These are phyloP conservation scores for Diaporthe vexans DNA, from an alignment of 2,329 filamentous ascomycete species.

Conservation along the genomic window DNA sequence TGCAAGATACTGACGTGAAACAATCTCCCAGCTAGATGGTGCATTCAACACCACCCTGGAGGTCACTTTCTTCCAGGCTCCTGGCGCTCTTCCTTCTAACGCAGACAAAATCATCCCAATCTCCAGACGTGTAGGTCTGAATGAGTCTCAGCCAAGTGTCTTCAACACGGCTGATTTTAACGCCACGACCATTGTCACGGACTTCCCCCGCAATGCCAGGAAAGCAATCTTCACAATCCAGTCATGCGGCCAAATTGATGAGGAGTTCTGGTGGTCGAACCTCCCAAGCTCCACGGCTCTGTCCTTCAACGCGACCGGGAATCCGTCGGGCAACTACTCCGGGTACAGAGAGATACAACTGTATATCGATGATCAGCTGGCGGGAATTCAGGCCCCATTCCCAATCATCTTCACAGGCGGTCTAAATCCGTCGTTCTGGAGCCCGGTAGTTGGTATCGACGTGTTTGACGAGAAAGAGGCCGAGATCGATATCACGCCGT, in stretches of 20 bases:
- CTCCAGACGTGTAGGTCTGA: conserved; percentile 65
- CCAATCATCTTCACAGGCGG: conserved; percentile 89
- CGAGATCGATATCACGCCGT: conserved; percentile 86
- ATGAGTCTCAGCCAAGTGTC: conserved; percentile 65
- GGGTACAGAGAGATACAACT: conserved; percentile 85
- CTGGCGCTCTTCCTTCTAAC: conserved; percentile 54
- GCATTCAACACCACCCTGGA: conserved; percentile 81
- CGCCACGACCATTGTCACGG: conserved; percentile 67
- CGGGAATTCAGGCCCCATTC: conserved; percentile 85
- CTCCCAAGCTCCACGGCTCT: conserved; percentile 73
- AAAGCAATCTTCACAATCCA: conserved; percentile 82
- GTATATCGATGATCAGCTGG: conserved; percentile 78
- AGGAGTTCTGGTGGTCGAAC: conserved; percentile 91
- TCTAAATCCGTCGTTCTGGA: conserved; percentile 80
- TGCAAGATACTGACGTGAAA: neutral
- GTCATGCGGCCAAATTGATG: conserved; percentile 79
- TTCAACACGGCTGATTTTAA: conserved; percentile 76
- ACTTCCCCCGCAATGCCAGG: conserved; percentile 74
- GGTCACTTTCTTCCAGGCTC: conserved; percentile 75
- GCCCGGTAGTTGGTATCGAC: conserved; percentile 83
- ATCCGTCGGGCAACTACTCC: conserved; percentile 74
- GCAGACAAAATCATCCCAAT: conserved; percentile 79
- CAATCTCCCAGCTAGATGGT: conserved; percentile 76
- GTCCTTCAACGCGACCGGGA: conserved; percentile 70
- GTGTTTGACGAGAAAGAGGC: conserved; percentile 84